These are phyloP conservation scores for Aspergillus caelatus DNA, from an alignment of 2,329 filamentous ascomycete species.

Conservation along the genomic window DNA sequence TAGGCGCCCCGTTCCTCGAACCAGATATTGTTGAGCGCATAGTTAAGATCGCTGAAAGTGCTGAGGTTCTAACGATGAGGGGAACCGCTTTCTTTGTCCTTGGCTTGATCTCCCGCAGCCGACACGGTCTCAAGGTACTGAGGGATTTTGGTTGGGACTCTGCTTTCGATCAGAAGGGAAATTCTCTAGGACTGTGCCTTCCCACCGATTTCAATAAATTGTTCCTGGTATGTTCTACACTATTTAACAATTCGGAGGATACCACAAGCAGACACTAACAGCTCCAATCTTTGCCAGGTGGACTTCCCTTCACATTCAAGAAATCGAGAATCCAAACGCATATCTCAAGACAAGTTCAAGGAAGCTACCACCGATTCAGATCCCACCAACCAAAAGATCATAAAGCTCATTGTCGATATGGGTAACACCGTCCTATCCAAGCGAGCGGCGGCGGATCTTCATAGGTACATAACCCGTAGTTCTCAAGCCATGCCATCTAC, in stretches of 20 bases:
- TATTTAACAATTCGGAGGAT: not conserved
- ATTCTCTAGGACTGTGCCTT: constrained; percentile 84
- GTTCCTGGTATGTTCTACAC: constrained; percentile 64
- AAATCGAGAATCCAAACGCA: constrained; percentile 46
- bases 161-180: constrained; percentile 79
- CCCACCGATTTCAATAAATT: constrained; percentile 77
- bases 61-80: constrained; percentile 87
- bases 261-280: constrained; percentile 5
- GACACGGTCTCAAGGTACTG: constrained; percentile 89
- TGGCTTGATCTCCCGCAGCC: constrained; percentile 86
- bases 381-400: constrained; percentile 69
- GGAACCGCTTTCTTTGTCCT: constrained; percentile 97
- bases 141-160: constrained; percentile 91
- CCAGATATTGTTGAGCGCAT: constrained; percentile 87
- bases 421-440: constrained; percentile 93
- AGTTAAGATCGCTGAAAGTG: constrained; percentile 82
- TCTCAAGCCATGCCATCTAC: not conserved
- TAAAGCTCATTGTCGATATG: constrained; percentile 83
- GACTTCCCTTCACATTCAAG: constrained; percentile 43
- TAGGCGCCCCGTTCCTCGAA: constrained; percentile 89
- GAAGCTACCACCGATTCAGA: constrained; percentile 65
- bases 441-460: constrained; percentile 79
- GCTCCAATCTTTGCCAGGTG: constrained; percentile 22
- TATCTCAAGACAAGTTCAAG: constrained; percentile 51
- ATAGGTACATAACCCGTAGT: constrained; percentile 47